Base-by-base conservation (phyloP, 2,329 filamentous ascomycete genomes). In the Cordyceps farinosa region DNA sequence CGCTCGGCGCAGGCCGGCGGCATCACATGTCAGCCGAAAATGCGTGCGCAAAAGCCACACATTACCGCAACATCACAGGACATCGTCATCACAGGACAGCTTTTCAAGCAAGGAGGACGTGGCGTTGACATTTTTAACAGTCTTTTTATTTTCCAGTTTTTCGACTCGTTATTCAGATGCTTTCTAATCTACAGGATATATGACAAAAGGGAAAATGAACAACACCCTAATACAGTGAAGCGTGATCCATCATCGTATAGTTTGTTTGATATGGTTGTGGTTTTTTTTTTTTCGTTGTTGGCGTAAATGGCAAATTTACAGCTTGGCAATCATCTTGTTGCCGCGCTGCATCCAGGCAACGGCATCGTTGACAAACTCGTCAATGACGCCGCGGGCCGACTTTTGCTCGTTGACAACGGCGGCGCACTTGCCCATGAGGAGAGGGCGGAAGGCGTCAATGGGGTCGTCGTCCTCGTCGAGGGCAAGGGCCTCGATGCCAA, bases 371-470 rank as follows among this genome's bases (percentile, higher is more conserved):
- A 99, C 90, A 70, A 99, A 90, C 81, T 99, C 95, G 73, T 99
- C 95, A 45, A 99, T 89, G 66, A 99, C 94, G 22, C 78, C 90
- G 85, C 93, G 96, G 66, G 95, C 95, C 45, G 84, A 81, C 87
- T 96, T 96, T 83, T 89, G 90, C 80, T 98, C 92, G 73, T 94
- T 95, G 63, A 95, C 90, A 38, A 97, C 91, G 34, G 95, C 94
- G 44, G 95, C 90, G 65, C 91, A 94, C 84, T 98, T 96, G 76
- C 95, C 95, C 95, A 99, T 99, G 70, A 97, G 79, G 82, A 87
- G 96, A 15, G 93, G 93, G 64, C 92, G 85, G 72, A 92, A 93
- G 74, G 95, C 92, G 76, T 98, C 95, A 80, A 99, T 87, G 40
- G 90, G 86, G 47, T 98, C 92, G 65, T 97, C 93, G 64, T 91